Evolutionary conservation across 495 filamentous ascomycete species (phyloP), one percentile per base, ranked within the genome.

Genomic region (Aspergillus funiculosus): DNA sequence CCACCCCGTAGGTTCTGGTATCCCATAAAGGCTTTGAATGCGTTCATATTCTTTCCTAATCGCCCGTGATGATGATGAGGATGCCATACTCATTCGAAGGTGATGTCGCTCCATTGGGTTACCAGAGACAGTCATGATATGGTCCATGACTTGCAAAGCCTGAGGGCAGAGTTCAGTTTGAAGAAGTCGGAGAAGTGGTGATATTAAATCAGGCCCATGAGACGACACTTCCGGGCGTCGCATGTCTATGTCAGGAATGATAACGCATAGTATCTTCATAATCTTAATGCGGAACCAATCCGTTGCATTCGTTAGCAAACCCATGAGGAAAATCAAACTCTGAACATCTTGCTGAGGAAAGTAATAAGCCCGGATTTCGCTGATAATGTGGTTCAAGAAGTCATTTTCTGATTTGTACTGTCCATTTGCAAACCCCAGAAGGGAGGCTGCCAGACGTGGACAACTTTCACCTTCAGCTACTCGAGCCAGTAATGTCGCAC

Each of bases 1-100:
- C 92, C 92, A 99, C 5, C 92, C 92, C 2, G 85, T 90, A 19
- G 88, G 86, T 59, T 96, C 90, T 1, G 92, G 92, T 46, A 99
- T 96, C 36, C 92, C 92, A 60, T 96, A 99, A 15, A 99, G 69
- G 58, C 88, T 95, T 57, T 94, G 83, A 4, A 88, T 94, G 22
- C 85, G 83, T 55, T 95, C 92, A 57, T 95, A 97, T 61, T 95
- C 88, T 57, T 96, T 96, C 29, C 86, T 81, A 36, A 90, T 82
- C 0, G 83, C 82, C 51, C 86, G 83, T 1, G 88, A 90, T 14
- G 85, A 85, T 17, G 79, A 80, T 27, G 82, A 76, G 6, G 69
- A 72, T 5, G 86, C 87, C 85, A 97, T 95, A 65, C 88, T 95
- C 92, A 97, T 99, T 17, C 92, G 80, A 31, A 99, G 69, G 53